Percentiles rank a stretch among this genome's conserved stretches.
phyloP scores from a whole-genome alignment of 305 asterid genomes.

The Solanum hybrid region DNA sequence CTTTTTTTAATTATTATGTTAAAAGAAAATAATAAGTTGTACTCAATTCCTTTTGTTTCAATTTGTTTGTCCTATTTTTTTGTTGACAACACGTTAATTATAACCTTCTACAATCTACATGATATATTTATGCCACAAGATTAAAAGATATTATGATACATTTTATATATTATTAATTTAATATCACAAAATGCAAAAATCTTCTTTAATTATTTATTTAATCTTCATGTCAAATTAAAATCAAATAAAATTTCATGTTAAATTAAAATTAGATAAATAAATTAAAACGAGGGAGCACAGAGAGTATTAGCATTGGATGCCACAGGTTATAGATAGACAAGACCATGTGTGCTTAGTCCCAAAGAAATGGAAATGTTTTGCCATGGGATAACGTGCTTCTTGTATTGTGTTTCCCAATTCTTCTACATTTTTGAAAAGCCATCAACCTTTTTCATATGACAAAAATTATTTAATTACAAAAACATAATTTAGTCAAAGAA shows the following conservation, averaged over 20 bases:
- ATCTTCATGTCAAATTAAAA: too few species aligned
- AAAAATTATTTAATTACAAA: not conserved
- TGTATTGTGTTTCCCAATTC: slow-evolving; percentile 9
- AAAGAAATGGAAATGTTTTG: slow-evolving; percentile 48
- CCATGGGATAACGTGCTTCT: slow-evolving; percentile 43
- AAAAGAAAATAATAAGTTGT: not conserved
- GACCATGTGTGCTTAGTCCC: slow-evolving; percentile 45
- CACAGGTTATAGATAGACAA: slow-evolving; percentile 17
- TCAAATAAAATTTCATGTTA: accelerated
- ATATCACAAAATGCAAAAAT: not conserved
- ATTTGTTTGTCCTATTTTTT: not conserved
- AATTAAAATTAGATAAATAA: not conserved
- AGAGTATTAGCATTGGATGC: slow-evolving; percentile 39
- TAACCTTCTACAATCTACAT: not conserved
- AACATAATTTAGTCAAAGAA: not conserved
- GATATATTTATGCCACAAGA: not conserved
- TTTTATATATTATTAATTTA: not conserved
- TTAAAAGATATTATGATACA: not conserved
- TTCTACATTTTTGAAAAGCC: slow-evolving; percentile 1
- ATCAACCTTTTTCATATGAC: not conserved
- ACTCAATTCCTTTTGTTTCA: not conserved
- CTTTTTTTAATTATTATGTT: not conserved
- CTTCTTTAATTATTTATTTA: too few species aligned
- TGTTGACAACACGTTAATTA: not conserved
- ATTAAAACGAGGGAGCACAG: not conserved